Base-by-base conservation (phyloP, 257 asterid genomes). In the Buddleja alternifolia region DNA sequence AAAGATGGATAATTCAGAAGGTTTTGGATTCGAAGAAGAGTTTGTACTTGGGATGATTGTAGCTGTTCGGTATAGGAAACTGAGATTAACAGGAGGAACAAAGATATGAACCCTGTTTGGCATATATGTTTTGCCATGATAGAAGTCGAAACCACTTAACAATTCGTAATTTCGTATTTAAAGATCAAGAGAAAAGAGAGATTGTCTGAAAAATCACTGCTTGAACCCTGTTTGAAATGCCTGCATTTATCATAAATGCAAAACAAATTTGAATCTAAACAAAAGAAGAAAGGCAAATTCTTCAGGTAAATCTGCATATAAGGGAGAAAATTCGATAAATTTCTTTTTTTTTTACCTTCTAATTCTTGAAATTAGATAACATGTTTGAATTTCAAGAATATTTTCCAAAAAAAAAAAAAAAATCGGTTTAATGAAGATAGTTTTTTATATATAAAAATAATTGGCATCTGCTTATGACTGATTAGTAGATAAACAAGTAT, bases 1-100 rank as follows among this genome's bases (percentile, higher is more conserved):
- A 47, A 21, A 32, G 81, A 52, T 12, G 97, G 98, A 55, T 75
- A 79, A 67, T 83, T 77, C 29, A 93, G 60, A 34, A 88, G 81
- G 40, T 17, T 44, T 73, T 77, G 88, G 46, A 90, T 78, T 73
- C 78, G 74, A 21, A 88, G 14, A 41, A 93, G 92, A 17, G 82
- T 67, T 45, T 76, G 70, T 16, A 66, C 78, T 80, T 93, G 83
- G 37, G 92, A 78, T 7, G 90, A 68, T 56, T 79, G 88, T 8
- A 66, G 73, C 53, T 82, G 83, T 63, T 77, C 86, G 16, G 88
- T 78, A 32, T 68, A 66, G 58, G 82, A 62, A n/a, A 81, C 20
- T 2, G 87, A 80, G 29, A 85, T 42, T 37, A 80, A 66, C 34
- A 81, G 15, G 41, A 73, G 20, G 20, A 83, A 66, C 61, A 77